Base-by-base conservation (phyloP, 768 basidiomycete species). In the Leccinum rimulosum region DNA sequence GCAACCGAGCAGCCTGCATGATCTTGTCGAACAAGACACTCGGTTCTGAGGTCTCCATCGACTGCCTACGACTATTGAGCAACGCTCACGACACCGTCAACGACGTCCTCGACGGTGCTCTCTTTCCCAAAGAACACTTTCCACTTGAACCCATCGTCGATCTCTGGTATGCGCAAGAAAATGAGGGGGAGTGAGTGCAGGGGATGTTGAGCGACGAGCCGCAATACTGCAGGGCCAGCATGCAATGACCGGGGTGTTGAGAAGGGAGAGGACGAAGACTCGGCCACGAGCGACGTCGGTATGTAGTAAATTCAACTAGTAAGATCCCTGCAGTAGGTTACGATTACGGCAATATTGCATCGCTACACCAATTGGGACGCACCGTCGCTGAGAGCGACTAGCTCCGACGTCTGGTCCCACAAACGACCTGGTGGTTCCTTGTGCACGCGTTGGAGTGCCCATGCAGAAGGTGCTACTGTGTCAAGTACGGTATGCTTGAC, bases 111-210 rank as follows among this genome's bases (percentile, higher is more conserved):
- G 3, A 85, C 84, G 4, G 82, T 83, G 50, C 78, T 82, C 2
- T 71, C 74, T 56, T 80, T 79, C 4, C 88, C 82, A 56, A 93
- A 77, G 72, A 86, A 94, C 43, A 84, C 63, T 54, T 79, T 85
- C 77, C 87, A 85, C 62, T 76, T 66, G 65, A 86, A 91, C 2
- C 80, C 86, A 64, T 93, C 92, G 53, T 86, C 82, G 58, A 93
- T 83, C 70, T 91, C 88, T 3, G 90, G 90, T 15, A 93, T 82
- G 49, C 88, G 84, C 47, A 80, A 70, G 71, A 91, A 89, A 0
- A 77, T 67, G 40, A 89, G 66, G 2, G 75, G 72, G 22, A 87
- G 47, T 0, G 78, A 79, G 33, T 33, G 33, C 33, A 33, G 12
- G 33, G 33, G 33, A 33, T 33, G 33, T 33, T 11, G 33, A 33